These are phyloP conservation scores for Suillus plorans DNA, from an alignment of 768 basidiomycete species.

Conservation along the genomic window DNA sequence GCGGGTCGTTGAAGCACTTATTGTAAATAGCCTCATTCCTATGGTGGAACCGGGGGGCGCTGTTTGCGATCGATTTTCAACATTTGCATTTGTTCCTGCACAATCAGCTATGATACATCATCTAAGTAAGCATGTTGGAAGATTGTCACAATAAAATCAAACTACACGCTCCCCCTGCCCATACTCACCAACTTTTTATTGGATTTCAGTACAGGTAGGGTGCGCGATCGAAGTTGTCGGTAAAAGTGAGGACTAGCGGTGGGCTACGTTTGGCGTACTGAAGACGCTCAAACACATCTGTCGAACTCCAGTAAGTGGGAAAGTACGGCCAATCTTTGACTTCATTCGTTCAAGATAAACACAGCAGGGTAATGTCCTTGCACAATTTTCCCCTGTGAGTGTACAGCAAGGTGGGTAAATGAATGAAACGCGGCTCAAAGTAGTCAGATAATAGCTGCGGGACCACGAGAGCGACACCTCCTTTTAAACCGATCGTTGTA, in stretches of 20 bases:
- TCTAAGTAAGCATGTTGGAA: background rate
- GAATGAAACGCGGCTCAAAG: background rate
- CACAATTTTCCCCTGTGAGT: background rate
- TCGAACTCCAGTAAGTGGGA: background rate
- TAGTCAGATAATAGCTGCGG: background rate
- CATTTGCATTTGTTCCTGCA: background rate
- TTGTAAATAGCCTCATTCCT: background rate
- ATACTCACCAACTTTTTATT: background rate
- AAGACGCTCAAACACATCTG: background rate
- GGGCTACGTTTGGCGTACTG: background rate
- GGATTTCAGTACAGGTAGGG: background rate
- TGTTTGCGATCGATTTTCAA: background rate
- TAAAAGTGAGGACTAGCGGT: background rate
- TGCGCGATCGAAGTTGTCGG: background rate
- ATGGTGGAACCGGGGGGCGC: background rate
- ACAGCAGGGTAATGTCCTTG: background rate
- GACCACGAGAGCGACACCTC: background rate
- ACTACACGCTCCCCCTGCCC: background rate
- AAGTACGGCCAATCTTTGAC: background rate
- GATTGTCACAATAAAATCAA: background rate
- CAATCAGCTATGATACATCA: background rate
- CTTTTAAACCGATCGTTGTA: background rate
- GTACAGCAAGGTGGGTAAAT: constrained; percentile 2
- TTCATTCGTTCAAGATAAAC: background rate
- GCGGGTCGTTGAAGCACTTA: background rate